Base-by-base conservation (phyloP, 306 rosid genomes). In the Abrus precatorius region DNA sequence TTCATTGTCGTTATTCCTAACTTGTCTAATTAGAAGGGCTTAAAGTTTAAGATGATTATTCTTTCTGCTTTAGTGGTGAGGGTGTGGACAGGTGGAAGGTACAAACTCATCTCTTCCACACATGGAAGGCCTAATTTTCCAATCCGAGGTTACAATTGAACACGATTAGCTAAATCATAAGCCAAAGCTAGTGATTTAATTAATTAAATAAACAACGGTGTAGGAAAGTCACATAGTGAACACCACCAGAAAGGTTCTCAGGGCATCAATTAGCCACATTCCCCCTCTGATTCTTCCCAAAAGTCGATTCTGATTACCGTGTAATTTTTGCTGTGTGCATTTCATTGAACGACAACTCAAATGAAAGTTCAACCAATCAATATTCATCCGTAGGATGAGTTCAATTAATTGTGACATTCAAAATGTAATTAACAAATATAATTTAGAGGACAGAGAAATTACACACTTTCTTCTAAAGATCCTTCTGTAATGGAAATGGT, bases 51-150 rank as follows among this genome's bases (percentile, higher is more conserved):
- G 68, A 72, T 72, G 59, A 62, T 64, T 64, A 54, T 77, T 78
- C 38, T 66, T 70, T 79, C 32, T 66, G 43, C 65, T 62, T 74
- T 77, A 75, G 75, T 69, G 82, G 79, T 52, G 82, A 72, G 86
- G 83, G 49, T 71, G 36, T 71, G 79, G 83, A 70, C 86, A 83
- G 9, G 68, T 59, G 80, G 74, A 45, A 64, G 72, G 77, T 69
- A 70, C 52, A 48, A 74, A 43, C 55, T 64, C 76, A 65, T 50
- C 69, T 68, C 74, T 81, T 77, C 82, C 79, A 62, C 78, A 53
- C 69, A 34, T 27, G 20, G 52, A 66, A 62, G 36, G 30, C 41
- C 30, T 10, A 56, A 64, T 41, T 75, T 72, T 55, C 66, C 68
- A 38, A 73, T 85, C 38, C 34, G 32, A 72, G 78, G 64, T 77